phyloP scores from a whole-genome alignment of 345 rosid genomes.

The Ceriops decandra region DNA sequence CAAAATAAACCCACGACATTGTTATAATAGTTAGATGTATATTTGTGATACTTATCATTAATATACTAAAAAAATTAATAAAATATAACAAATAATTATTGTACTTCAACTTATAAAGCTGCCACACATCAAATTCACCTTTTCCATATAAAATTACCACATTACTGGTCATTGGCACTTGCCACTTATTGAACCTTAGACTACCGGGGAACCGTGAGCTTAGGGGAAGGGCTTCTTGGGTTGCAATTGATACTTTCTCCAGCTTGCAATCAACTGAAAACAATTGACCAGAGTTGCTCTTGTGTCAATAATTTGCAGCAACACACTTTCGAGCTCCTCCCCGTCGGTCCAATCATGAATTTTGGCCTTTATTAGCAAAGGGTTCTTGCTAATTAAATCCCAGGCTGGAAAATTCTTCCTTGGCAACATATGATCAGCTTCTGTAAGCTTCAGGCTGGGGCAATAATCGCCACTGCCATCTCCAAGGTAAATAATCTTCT shows the following conservation, averaged over 20 bases:
- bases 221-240: slow-evolving; percentile 34
- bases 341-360: slow-evolving; percentile 78
- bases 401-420: slow-evolving; percentile 81
- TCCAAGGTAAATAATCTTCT: slow-evolving; percentile 66
- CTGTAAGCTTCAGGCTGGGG: slow-evolving; percentile 60
- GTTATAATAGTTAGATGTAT: too few relatives aligned
- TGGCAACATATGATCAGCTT: slow-evolving; percentile 64
- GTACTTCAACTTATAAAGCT: too few relatives aligned
- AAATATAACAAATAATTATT: too few relatives aligned
- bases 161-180: too few relatives aligned
- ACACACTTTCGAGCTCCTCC: slow-evolving; percentile 43
- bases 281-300: slow-evolving; percentile 11
- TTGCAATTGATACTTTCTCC: slow-evolving; percentile 32
- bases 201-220: slow-evolving; percentile 44
- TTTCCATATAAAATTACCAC: too few relatives aligned
- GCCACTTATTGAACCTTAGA: not conserved
- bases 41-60: too few relatives aligned
- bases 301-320: slow-evolving; percentile 34
- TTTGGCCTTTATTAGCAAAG: slow-evolving; percentile 48
- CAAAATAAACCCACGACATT: too few relatives aligned
- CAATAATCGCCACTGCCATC: slow-evolving; percentile 87
- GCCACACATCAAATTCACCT: too few relatives aligned
- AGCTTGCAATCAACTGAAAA: slow-evolving; percentile 49
- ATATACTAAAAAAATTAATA: too few relatives aligned
- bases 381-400: slow-evolving; percentile 63